Evolutionary conservation across 2,329 filamentous ascomycete genomes (phyloP), one percentile per base, ranked within the genome.

Genomic region (Madurella mycetomatis): DNA sequence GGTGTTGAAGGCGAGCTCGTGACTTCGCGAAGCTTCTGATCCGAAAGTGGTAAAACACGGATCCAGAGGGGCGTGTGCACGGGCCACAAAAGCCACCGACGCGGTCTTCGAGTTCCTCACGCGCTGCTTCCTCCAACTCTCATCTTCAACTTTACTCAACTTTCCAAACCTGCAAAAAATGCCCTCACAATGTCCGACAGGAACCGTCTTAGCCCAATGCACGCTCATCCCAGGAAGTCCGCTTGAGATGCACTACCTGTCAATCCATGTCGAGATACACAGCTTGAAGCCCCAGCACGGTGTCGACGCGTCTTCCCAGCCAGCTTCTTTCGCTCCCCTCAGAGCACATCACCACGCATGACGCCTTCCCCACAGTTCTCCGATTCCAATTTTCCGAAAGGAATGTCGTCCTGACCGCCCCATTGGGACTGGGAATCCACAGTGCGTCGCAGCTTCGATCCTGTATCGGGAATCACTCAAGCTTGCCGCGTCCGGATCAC

Each of bases 361-460:
- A 76, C 83, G 84, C 87, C 85, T 85, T 84, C 86, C 81, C 77
- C 70, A 87, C 80, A 90, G 89, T 90, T 82, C 81, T 85, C 85
- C 88, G 83, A 80, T 76, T 76, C 77, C 77, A 76, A 75, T 86
- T 85, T 85, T 86, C 82, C 81, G 77, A 68, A 78, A 82, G 79
- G 81, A 82, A 84, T 83, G 78, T 82, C 76, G 19, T 76, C 70
- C 70, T 64, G 75, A 69, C 76, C 75, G 70, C 70, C 65, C 67
- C 62, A 57, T 57, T 59, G 63, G 66, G 62, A 61, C 70, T 69
- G 66, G 67, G 64, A 61, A 65, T 60, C 66, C 73, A 67, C 69
- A 72, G 73, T 77, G 75, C 79, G 79, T 76, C 76, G 79, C 79
- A 75, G 73, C 76, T 76, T 76, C 75, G 79, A 78, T 58, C 81